Evolutionary conservation across 768 basidiomycete genomes (phyloP).

Genomic region (Tulasnella sp.): DNA sequence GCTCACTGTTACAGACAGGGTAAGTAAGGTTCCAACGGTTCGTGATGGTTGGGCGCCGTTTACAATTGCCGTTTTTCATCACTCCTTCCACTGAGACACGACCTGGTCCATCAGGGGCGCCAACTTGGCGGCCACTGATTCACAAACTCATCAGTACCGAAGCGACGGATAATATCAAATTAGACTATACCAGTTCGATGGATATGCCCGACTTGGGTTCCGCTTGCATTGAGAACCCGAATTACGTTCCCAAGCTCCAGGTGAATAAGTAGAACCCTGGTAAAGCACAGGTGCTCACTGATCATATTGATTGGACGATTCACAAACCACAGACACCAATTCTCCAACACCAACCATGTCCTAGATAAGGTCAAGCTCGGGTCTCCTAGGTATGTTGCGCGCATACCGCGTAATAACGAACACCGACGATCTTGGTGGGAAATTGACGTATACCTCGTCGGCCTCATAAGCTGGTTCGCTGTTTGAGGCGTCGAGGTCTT

Average conservation of each 20-base stretch:
- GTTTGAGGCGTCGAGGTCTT: neutral
- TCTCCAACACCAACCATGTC: constrained; percentile 76
- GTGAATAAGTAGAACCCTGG: neutral
- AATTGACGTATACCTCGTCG: constrained; percentile 62
- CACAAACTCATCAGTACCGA: neutral
- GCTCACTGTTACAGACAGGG: constrained; percentile 31
- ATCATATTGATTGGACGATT: constrained; percentile 64
- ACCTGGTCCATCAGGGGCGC: constrained; percentile 62
- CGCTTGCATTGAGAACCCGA: constrained; percentile 70
- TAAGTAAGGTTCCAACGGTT: neutral
- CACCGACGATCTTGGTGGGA: constrained; percentile 65
- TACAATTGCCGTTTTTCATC: constrained; percentile 62
- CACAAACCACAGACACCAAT: constrained; percentile 57
- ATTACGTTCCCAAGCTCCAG: constrained; percentile 51
- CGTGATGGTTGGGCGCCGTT: neutral
- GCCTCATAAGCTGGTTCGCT: constrained; percentile 35
- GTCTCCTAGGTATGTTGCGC: neutral
- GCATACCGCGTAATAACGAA: constrained; percentile 60
- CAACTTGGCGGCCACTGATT: constrained; percentile 45
- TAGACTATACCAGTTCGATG: constrained; percentile 37
- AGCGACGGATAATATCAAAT: neutral
- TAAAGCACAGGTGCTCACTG: constrained; percentile 21
- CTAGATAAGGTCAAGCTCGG: constrained; percentile 24
- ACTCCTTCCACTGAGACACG: constrained; percentile 65
- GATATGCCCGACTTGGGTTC: constrained; percentile 73